Base-by-base conservation (phyloP, 2,329 filamentous ascomycete genomes). In the Macroventuria anomochaeta region DNA sequence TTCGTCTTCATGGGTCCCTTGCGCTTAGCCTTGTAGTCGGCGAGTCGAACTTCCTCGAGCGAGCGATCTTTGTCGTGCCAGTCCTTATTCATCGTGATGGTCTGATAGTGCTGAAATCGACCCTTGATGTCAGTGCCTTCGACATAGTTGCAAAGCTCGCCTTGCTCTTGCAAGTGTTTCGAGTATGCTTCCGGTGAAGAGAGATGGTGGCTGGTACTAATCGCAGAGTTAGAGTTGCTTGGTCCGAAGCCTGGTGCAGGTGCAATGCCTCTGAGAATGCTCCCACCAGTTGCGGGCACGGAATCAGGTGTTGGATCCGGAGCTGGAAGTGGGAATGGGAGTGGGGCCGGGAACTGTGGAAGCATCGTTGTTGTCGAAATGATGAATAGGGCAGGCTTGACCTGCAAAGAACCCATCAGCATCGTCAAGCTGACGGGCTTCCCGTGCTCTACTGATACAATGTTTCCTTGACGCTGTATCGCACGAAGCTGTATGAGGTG, bases 31-130 rank as follows among this genome's bases (percentile, higher is more conserved):
- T 40, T 11, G 8, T 53, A 51, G 29, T 67, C 64, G 6, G 40
- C 39, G 2, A 61, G 15, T 18, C 59, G 34, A 10, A 65, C 47
- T 42, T 67, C 61, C 29, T 67, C 64, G 13, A 62, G 57, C 1
- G 62, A 67, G 7, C 48, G 36, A 17, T 59, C 54, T 8, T 41
- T 33, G 15, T 23, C 32, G 38, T 40, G 33, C 29, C 29, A 31
- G n/a, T 4, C 20, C 11, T 42, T 41, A 3, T 49, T 32, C 8
- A 18, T 25, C 3, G 53, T 58, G n/a, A 63, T 61, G 13, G 57
- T 55, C 39, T 61, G 59, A 41, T 47, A 57, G 15, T 56, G 55
- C 11, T 53, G 32, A 20, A 39, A 38, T 5, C 15, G 21, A 11
- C 17, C 29, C 34, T 46, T 44, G 15, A 7, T 3, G n/a, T 42